phyloP scores from a whole-genome alignment of 208 protist genomes.

The Trypanosoma mega region DNA sequence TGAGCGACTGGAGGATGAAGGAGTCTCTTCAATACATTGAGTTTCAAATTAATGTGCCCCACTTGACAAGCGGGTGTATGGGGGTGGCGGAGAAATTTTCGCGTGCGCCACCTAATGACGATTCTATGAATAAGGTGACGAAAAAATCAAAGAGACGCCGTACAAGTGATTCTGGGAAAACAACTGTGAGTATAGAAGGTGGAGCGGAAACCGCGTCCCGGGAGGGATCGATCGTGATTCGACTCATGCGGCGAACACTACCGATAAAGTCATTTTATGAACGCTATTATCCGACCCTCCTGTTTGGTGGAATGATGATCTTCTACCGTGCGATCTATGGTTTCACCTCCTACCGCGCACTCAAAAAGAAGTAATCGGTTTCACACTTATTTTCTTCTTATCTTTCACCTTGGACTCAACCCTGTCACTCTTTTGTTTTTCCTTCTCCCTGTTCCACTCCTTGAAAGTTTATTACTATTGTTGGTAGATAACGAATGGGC shows the following conservation, averaged over 20 bases:
- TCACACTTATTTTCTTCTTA: constrained; percentile 4
- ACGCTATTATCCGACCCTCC: constrained; percentile 16
- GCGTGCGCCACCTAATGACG: background rate
- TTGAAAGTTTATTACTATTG: no score
- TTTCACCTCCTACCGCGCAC: constrained; percentile 21
- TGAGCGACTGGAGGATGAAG: constrained; percentile 31
- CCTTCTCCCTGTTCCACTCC: no score
- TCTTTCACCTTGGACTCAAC: no score
- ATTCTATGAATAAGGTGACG: constrained; percentile 1
- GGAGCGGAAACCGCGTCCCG: constrained; percentile 17
- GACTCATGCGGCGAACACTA: constrained; percentile 20
- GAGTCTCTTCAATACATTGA: constrained; percentile 56
- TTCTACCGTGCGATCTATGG: constrained; percentile 24
- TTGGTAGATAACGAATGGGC: no score
- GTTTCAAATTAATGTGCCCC: constrained; percentile 33
- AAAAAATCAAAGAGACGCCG: constrained; percentile 30
- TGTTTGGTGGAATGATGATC: constrained; percentile 29
- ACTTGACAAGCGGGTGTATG: constrained; percentile 30
- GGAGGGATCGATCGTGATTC: constrained; percentile 24
- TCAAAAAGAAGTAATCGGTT: constrained; percentile 1
- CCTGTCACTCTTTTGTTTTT: no score
- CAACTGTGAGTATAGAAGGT: constrained; percentile 10
- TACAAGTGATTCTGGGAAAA: constrained; percentile 11
- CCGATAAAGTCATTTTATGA: constrained; percentile 25
- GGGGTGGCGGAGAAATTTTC: constrained; percentile 8